These are phyloP conservation scores for Blastobotrys serpentis DNA, from an alignment of 1,139 yeast genomes.

Conservation along the genomic window DNA sequence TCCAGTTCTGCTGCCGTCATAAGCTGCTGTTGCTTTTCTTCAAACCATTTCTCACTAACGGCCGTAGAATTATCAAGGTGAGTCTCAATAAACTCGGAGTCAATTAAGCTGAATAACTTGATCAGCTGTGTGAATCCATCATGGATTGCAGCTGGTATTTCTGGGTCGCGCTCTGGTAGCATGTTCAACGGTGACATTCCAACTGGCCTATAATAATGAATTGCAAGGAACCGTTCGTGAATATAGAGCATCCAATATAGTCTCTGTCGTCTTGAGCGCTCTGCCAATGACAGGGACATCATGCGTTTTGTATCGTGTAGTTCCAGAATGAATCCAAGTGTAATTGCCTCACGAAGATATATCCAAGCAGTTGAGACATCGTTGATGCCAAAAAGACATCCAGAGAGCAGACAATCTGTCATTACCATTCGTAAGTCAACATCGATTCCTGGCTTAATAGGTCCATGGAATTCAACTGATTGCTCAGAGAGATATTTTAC, in stretches of 20 bases:
- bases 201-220: slow-evolving; percentile 21
- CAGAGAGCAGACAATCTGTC: slow-evolving; percentile 18
- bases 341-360: slow-evolving; percentile 23
- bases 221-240: slow-evolving; percentile 24
- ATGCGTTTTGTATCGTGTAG: slow-evolving; percentile 11
- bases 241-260: slow-evolving; percentile 23
- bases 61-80: slow-evolving; percentile 13
- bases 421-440: slow-evolving; percentile 14
- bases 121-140: slow-evolving; percentile 21
- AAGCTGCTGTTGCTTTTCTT: slow-evolving; percentile 21
- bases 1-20: slow-evolving; percentile 15
- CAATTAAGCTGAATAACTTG: slow-evolving; percentile 22
- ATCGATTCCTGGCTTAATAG: slow-evolving; percentile 14
- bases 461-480: slow-evolving; percentile 18
- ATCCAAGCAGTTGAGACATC: slow-evolving; percentile 21
- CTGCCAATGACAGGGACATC: slow-evolving; percentile 10
- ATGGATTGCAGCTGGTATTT: slow-evolving; percentile 17
- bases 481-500: slow-evolving; percentile 10
- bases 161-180: slow-evolving; percentile 19
- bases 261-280: slow-evolving; percentile 19
- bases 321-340: slow-evolving; percentile 19
- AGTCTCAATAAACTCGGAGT: slow-evolving; percentile 20
- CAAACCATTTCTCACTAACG: slow-evolving; percentile 20
- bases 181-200: slow-evolving; percentile 15
- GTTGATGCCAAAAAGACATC: slow-evolving; percentile 17